Conservation (phyloP, 345 rosid genomes). For the Lepidium africanum region DNA sequence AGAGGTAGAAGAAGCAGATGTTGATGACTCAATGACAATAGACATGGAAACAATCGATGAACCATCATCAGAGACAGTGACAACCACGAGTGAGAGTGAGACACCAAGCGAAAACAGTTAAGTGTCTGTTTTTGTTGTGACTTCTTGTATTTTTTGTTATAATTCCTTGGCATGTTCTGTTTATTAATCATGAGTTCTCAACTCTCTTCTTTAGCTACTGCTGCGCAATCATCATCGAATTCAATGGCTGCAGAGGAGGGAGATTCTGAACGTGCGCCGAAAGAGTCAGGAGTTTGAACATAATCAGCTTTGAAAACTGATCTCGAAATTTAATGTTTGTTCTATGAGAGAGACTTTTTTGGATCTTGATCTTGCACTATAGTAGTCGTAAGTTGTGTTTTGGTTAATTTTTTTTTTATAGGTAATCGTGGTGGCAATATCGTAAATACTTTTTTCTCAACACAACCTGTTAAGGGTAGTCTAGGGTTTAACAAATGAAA, state of each 20-base stretch:
- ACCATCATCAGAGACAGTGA: constrained; percentile 40
- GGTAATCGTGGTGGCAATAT: too few species aligned
- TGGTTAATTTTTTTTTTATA: background rate
- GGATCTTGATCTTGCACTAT: background rate
- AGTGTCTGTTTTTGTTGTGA: constrained; percentile 1
- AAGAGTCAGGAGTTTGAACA: constrained; percentile 7
- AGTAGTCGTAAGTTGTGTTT: background rate
- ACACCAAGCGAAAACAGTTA: constrained; percentile 35
- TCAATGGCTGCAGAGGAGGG: constrained; percentile 19
- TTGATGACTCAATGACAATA: constrained; percentile 55
- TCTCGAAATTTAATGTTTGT: background rate
- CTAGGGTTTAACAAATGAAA: too few species aligned
- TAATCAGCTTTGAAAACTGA: constrained; percentile 9
- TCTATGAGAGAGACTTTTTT: background rate
- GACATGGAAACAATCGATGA: constrained; percentile 63
- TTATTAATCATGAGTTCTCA: background rate
- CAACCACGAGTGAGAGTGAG: constrained; percentile 24
- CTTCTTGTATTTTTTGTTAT: background rate
- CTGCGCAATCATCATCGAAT: constrained; percentile 4
- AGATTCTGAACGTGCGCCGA: constrained; percentile 3
- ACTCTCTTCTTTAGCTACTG: constrained; percentile 6
- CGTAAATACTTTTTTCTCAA: too few species aligned
- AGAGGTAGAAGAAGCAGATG: constrained; percentile 62
- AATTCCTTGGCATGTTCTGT: background rate
- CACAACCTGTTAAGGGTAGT: too few species aligned